Evolutionary conservation across 495 filamentous ascomycete species (phyloP).

Genomic region (Jackrogersella minutella): DNA sequence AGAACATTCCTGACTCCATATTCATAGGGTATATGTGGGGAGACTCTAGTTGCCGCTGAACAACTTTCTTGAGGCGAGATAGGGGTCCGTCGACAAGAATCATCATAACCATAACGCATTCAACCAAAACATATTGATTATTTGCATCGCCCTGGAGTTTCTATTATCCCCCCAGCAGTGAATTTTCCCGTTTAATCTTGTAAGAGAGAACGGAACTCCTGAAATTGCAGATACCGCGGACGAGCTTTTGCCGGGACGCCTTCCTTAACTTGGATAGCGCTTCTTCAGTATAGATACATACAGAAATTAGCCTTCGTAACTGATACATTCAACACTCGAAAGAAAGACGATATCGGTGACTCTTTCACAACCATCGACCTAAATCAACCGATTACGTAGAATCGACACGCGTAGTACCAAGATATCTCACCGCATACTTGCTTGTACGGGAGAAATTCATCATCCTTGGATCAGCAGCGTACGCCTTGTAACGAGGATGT

Average conservation of each 20-base stretch:
- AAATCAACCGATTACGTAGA: background rate
- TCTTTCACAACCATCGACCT: background rate
- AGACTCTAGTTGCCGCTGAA: constrained; percentile 11
- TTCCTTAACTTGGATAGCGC: constrained; percentile 34
- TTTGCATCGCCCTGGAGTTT: background rate
- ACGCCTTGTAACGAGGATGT: constrained; percentile 25
- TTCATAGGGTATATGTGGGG: constrained; percentile 27
- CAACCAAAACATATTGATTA: background rate
- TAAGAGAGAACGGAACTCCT: constrained; percentile 16
- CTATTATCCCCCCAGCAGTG: constrained; percentile 14
- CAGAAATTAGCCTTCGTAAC: background rate
- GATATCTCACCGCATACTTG: background rate
- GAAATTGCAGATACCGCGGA: constrained; percentile 31
- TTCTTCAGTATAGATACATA: constrained; percentile 11
- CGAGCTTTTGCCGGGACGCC: constrained; percentile 33
- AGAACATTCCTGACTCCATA: constrained; percentile 31
- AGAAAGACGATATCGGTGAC: constrained; percentile 3
- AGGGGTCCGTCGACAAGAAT: constrained; percentile 19
- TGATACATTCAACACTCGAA: constrained; percentile 10
- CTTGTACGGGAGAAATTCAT: background rate
- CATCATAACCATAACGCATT: constrained; percentile 5
- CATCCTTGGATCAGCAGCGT: background rate
- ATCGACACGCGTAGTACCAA: background rate
- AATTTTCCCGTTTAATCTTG: constrained; percentile 22
- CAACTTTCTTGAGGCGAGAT: constrained; percentile 13